Percentiles rank a stretch among this genome's conserved stretches.
Conservation (phyloP, 1,139 yeast species). For the Nematodospora anomalae region DNA sequence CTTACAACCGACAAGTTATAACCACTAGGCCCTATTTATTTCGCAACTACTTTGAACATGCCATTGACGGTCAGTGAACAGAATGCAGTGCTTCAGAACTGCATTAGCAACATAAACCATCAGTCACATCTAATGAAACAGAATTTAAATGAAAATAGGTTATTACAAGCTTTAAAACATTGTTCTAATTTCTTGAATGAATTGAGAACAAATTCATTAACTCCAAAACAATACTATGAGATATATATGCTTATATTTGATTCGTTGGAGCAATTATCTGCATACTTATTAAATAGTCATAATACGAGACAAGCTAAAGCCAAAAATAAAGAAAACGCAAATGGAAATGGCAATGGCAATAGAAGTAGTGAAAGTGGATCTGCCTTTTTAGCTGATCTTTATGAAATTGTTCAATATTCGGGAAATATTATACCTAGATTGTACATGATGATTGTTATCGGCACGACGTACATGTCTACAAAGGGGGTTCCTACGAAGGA, state of each 20-base stretch:
- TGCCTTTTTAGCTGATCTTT: conserved; percentile 84
- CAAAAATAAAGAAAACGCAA: neutral
- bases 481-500: conserved; percentile 82
- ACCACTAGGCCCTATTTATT: too few species aligned
- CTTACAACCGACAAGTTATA: too few species aligned
- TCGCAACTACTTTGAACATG: conserved; percentile 10
- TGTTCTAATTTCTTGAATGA: conserved; percentile 83
- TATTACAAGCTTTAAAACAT: conserved; percentile 87
- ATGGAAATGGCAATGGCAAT: neutral
- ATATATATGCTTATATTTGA: conserved; percentile 84
- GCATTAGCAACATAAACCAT: conserved; percentile 59
- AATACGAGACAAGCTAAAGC: conserved; percentile 27
- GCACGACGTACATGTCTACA: conserved; percentile 80
- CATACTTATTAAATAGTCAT: conserved; percentile 66
- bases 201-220: conserved; percentile 68
- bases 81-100: conserved; percentile 40
- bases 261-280: conserved; percentile 68
- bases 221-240: conserved; percentile 94
- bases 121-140: conserved; percentile 79
- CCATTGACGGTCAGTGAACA: conserved; percentile 13
- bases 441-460: conserved; percentile 93
- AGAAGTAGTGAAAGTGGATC: conserved; percentile 19
- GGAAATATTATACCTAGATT: conserved; percentile 90
- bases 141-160: conserved; percentile 65
- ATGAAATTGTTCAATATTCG: conserved; percentile 93